Conservation (phyloP, 805 yeast species). For the Teunomyces atbi region DNA sequence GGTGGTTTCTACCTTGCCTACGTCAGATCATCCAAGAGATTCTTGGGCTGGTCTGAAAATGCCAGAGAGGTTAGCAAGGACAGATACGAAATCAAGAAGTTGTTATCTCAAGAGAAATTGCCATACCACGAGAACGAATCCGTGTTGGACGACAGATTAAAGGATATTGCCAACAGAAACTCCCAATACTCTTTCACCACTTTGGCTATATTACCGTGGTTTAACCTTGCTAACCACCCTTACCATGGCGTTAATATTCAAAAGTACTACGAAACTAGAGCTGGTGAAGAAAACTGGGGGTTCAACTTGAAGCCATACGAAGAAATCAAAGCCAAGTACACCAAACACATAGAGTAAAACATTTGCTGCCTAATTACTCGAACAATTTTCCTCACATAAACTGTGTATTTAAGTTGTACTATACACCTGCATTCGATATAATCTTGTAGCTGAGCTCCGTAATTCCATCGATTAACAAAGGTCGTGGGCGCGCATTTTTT, state of each 20-base stretch:
- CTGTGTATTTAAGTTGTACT: conserved; percentile 1
- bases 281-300: conserved; percentile 61
- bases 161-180: conserved; percentile 74
- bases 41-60: conserved; percentile 78
- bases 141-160: conserved; percentile 60
- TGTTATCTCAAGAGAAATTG: conserved; percentile 60
- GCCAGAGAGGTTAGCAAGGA: conserved; percentile 67
- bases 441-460: background rate
- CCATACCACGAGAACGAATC: conserved; percentile 64
- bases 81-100: conserved; percentile 67
- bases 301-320: conserved; percentile 51
- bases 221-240: conserved; percentile 77
- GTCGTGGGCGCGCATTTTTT: conserved; percentile 1
- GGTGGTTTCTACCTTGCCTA: conserved; percentile 79
- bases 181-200: conserved; percentile 66
- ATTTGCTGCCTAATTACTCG: background rate
- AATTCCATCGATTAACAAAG: background rate
- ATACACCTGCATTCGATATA: conserved; percentile 2
- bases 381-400: background rate
- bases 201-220: conserved; percentile 71
- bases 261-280: conserved; percentile 45
- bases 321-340: conserved; percentile 40
- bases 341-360: conserved; percentile 22
- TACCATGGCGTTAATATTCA: conserved; percentile 72
- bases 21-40: conserved; percentile 63